phyloP scores from a whole-genome alignment of 1,284 basidiomycete species.

The Mycosarcoma mackinlayi region DNA sequence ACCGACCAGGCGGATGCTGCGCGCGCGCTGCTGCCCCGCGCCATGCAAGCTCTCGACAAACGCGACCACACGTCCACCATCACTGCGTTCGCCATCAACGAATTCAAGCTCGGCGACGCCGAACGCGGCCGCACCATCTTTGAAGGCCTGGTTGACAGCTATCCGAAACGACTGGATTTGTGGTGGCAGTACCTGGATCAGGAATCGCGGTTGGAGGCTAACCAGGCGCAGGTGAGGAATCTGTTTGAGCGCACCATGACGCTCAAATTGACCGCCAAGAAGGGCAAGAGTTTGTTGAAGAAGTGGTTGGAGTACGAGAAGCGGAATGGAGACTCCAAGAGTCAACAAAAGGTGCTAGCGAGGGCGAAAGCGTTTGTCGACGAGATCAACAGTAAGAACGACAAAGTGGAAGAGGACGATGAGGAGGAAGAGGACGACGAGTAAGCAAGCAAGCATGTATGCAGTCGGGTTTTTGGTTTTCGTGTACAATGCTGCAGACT shows the following conservation, averaged over 20 bases:
- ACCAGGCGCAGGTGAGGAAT: constrained; percentile 70
- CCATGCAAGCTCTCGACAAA: constrained; percentile 91
- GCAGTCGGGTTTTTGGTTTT: not conserved
- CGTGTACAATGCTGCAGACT: too few species aligned
- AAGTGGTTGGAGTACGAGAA: constrained; percentile 94
- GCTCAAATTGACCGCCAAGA: constrained; percentile 90
- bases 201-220: constrained; percentile 73
- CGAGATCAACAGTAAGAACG: constrained; percentile 37
- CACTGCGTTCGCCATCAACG: constrained; percentile 90
- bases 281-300: constrained; percentile 86
- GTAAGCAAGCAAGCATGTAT: too few species aligned
- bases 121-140: constrained; percentile 96
- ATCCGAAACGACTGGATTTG: constrained; percentile 92
- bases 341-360: constrained; percentile 82
- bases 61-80: constrained; percentile 95
- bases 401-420: constrained; percentile 22
- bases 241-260: constrained; percentile 84
- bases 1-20: constrained; percentile 81
- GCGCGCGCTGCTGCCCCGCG: constrained; percentile 85
- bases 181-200: constrained; percentile 98
- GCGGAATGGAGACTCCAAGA: constrained; percentile 85
- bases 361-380: constrained; percentile 80
- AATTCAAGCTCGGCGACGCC: constrained; percentile 92
- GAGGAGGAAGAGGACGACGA: constrained; percentile 13
- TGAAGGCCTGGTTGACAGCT: constrained; percentile 92